These are phyloP conservation scores for Lipomyces orientalis DNA, from an alignment of 805 yeast genomes.

Conservation along the genomic window DNA sequence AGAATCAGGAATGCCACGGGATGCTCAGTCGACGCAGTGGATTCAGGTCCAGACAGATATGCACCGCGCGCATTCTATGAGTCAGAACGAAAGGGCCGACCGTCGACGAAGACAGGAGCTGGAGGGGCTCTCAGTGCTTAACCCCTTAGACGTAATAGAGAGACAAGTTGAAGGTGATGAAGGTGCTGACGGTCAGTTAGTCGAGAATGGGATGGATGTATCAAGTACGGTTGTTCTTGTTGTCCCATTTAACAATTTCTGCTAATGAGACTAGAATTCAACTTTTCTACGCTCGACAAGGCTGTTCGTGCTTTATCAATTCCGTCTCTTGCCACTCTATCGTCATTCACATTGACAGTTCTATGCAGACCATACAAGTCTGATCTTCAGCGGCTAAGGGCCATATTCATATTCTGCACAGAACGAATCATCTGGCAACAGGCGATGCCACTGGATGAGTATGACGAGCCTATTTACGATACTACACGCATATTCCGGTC, in stretches of 20 bases:
- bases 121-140: slow-evolving; percentile 67
- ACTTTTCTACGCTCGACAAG: slow-evolving; percentile 30
- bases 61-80: slow-evolving; percentile 73
- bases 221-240: slow-evolving; percentile 9
- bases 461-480: slow-evolving; percentile 37
- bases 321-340: slow-evolving; percentile 52
- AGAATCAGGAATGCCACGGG: slow-evolving; percentile 5
- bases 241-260: background rate
- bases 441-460: slow-evolving; percentile 35
- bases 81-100: slow-evolving; percentile 68
- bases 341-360: slow-evolving; percentile 60
- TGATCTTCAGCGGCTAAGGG: slow-evolving; percentile 66
- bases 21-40: slow-evolving; percentile 48
- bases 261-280: slow-evolving; percentile 13
- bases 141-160: slow-evolving; percentile 50
- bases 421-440: slow-evolving; percentile 59
- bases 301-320: slow-evolving; percentile 27
- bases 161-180: slow-evolving; percentile 40
- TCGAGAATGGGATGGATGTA: slow-evolving; percentile 31
- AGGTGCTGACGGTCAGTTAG: slow-evolving; percentile 36
- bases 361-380: slow-evolving; percentile 59
- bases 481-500: slow-evolving; percentile 45
- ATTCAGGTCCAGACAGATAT: slow-evolving; percentile 63
- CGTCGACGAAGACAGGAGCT: slow-evolving; percentile 66
- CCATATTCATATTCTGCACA: slow-evolving; percentile 65